A percentile compares a stretch with the other conserved stretches of the same genome.
These are phyloP conservation scores for Yamadazyma sp. DNA, from an alignment of 1,139 yeast species.

Conservation along the genomic window DNA sequence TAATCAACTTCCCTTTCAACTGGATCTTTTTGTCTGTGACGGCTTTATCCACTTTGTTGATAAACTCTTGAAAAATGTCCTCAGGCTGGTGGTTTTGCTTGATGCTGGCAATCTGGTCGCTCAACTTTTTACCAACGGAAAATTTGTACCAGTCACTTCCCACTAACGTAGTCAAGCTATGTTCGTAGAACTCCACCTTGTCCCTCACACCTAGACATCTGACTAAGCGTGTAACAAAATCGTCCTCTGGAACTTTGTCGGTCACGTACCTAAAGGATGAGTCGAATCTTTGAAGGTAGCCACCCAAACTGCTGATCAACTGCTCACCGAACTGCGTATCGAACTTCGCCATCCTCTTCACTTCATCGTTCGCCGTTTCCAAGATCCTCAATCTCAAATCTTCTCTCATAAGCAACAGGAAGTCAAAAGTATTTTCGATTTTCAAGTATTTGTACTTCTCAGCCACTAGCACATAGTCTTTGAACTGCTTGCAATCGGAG, in stretches of 20 bases:
- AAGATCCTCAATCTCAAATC: slow-evolving; percentile 35
- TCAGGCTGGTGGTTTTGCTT: slow-evolving; percentile 46
- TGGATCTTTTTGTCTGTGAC: slow-evolving; percentile 8
- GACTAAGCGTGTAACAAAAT: slow-evolving; percentile 6
- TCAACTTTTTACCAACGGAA: slow-evolving; percentile 69
- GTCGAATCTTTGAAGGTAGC: not conserved
- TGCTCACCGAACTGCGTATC: slow-evolving; percentile 7
- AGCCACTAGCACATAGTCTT: slow-evolving; percentile 32
- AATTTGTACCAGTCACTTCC: slow-evolving; percentile 77
- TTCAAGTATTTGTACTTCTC: slow-evolving; percentile 22
- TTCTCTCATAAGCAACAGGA: slow-evolving; percentile 33
- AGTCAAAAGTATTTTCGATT: slow-evolving; percentile 16
- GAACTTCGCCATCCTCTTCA: slow-evolving; percentile 19
- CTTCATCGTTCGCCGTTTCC: slow-evolving; percentile 30
- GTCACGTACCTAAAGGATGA: not conserved
- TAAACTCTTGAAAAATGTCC: slow-evolving; percentile 50
- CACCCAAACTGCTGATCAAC: slow-evolving; percentile 1
- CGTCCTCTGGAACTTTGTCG: not conserved
- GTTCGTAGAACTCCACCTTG: slow-evolving; percentile 12
- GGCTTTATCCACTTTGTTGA: slow-evolving; percentile 19
- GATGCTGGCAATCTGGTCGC: slow-evolving; percentile 48
- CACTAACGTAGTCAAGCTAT: slow-evolving; percentile 26
- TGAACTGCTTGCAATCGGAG: slow-evolving; percentile 26
- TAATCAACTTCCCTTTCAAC: slow-evolving; percentile 13
- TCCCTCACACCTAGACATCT: slow-evolving; percentile 7